Evolutionary conservation across 768 basidiomycete genomes (phyloP), one percentile per base, ranked within the genome.

Genomic region (Gloeostereum incarnatum): DNA sequence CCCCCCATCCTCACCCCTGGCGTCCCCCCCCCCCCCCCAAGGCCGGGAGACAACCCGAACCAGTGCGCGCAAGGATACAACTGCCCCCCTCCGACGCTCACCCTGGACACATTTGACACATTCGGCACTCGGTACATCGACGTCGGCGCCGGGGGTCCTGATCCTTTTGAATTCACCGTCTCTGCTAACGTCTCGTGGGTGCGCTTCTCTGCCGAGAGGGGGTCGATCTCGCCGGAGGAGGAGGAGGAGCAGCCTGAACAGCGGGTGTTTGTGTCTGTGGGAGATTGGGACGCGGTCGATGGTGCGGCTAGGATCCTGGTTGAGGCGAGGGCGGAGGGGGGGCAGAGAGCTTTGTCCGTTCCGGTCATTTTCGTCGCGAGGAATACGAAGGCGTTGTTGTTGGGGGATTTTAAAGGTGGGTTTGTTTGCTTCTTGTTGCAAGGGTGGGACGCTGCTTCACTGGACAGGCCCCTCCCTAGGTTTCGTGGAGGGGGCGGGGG

Each of bases 31-130:
- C n/a, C n/a, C n/a, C n/a, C n/a, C n/a, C n/a, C 6, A 31, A 78
- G 75, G 76, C 81, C 81, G 0, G 80, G 81, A 25, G 81, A 81
- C 55, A 78, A 81, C 47, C 59, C 57, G 25, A 66, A 69, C 55
- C 69, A 82, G 42, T 84, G 80, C 47, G 60, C 62, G 2, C 44
- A 48, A 32, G 52, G 50, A 7, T 75, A 71, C 59, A 65, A 54
- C 50, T 75, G 73, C 48, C 62, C 62, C 0, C 55, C 61, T 13
- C 72, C 77, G 3, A 61, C 68, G 0, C 42, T 81, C 18, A 58
- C 61, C 2, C 55, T 85, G 21, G 75, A 81, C 44, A 64, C 73
- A 31, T 84, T 71, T 55, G 65, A 69, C 6, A 66, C 76, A 2
- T 62, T 70, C 36, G 54, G 59, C 4, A 65, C 70, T 45, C 60